These are phyloP conservation scores for Pisolithus thermaeus DNA, from an alignment of 1,284 basidiomycete species.

Conservation along the genomic window DNA sequence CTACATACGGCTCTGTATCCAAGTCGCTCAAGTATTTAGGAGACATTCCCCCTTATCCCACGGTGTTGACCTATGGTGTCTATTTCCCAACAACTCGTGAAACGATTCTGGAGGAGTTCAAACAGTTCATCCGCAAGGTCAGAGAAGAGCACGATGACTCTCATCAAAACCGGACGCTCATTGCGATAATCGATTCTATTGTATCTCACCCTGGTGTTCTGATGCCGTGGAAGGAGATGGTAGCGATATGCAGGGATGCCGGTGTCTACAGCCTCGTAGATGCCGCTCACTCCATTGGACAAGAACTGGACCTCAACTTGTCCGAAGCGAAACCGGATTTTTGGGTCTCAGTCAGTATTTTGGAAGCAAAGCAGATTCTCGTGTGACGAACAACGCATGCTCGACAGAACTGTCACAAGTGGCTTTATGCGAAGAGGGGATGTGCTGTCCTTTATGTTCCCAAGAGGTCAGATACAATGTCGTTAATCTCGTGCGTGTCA, in stretches of 20 bases:
- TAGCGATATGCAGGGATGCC: conserved; percentile 62
- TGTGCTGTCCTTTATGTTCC: conserved; percentile 77
- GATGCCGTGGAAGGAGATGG: conserved; percentile 79
- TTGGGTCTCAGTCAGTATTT: conserved; percentile 60
- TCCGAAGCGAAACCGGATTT: conserved; percentile 65
- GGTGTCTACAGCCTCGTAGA: conserved; percentile 72
- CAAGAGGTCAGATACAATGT: conserved; percentile 43
- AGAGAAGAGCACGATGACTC: conserved; percentile 2
- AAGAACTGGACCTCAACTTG: conserved; percentile 57
- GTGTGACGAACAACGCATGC: conserved; percentile 22
- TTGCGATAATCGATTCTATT: conserved; percentile 79
- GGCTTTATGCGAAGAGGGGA: conserved; percentile 71
- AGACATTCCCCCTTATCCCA: conserved; percentile 53
- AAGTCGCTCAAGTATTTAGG: conserved; percentile 54
- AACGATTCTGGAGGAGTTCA: conserved; percentile 55
- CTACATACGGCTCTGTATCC: conserved; percentile 61
- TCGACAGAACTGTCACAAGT: conserved; percentile 75
- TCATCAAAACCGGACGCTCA: conserved; percentile 42
- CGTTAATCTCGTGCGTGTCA: background rate
- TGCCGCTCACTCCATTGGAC: conserved; percentile 81
- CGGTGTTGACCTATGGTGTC: conserved; percentile 45
- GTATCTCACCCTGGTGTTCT: conserved; percentile 63
- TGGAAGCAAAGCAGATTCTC: background rate
- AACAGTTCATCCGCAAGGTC: conserved; percentile 33
- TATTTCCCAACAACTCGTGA: conserved; percentile 61